Evolutionary conservation across 1,139 yeast species (phyloP).

Genomic region (Nadsonia commutata): DNA sequence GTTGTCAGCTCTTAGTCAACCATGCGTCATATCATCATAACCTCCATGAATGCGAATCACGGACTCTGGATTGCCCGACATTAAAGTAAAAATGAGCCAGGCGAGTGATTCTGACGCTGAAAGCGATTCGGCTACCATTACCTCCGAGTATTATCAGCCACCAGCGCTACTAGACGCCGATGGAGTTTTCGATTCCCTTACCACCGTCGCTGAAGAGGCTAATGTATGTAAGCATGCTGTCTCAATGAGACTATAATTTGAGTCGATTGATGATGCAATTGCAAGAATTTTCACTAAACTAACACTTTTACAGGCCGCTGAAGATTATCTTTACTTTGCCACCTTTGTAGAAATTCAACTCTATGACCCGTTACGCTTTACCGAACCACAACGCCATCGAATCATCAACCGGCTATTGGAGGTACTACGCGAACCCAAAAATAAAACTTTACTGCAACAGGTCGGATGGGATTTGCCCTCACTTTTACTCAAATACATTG

Average conservation of each 20-base stretch:
- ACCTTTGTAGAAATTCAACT: not conserved
- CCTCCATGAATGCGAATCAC: too few species aligned
- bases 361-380: not conserved
- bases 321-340: not conserved
- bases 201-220: not conserved
- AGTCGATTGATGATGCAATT: too few species aligned
- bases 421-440: not conserved
- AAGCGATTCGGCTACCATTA: not conserved
- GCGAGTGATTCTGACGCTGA: not conserved
- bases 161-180: not conserved
- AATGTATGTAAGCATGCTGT: not conserved
- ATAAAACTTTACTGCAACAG: not conserved
- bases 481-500: conserved; percentile 30
- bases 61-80: too few species aligned
- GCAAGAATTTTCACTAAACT: too few species aligned
- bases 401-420: not conserved
- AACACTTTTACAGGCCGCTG: not conserved
- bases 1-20: too few species aligned
- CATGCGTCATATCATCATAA: too few species aligned
- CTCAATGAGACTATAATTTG: too few species aligned
- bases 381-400: not conserved
- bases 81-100: not conserved
- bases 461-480: conserved; percentile 84
- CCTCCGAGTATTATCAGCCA: not conserved
- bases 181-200: not conserved